phyloP scores from a whole-genome alignment of 176 grass and related monocot species.

The Cocos nucifera region DNA sequence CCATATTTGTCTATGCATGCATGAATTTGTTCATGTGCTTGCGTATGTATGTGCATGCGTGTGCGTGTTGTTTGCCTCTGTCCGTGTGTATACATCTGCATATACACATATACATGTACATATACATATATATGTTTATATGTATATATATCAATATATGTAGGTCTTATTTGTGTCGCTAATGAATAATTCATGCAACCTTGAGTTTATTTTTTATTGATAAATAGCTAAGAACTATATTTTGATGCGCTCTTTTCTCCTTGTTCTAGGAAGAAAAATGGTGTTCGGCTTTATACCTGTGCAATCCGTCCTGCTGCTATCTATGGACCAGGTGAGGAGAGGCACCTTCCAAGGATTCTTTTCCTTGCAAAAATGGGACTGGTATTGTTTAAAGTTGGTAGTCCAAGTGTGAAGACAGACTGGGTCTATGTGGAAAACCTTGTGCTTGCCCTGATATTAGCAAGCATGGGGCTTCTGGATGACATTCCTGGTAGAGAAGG shows the following conservation, averaged over 20 bases:
- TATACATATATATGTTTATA: too few species aligned
- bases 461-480: constrained; percentile 72
- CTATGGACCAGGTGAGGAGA: constrained; percentile 82
- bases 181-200: too few species aligned
- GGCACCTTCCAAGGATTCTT: constrained; percentile 84
- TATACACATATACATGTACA: too few species aligned
- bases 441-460: constrained; percentile 82
- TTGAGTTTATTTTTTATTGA: too few species aligned
- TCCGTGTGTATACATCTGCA: too few species aligned
- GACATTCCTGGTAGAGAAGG: constrained; percentile 67
- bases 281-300: constrained; percentile 63
- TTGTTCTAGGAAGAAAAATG: constrained; percentile 25
- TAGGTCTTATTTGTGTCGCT: too few species aligned
- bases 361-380: constrained; percentile 84
- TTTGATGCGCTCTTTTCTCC: neutral
- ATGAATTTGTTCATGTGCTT: too few species aligned
- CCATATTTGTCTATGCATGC: too few species aligned
- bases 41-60: too few species aligned
- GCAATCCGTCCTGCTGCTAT: constrained; percentile 85
- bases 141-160: too few species aligned
- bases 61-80: too few species aligned
- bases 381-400: constrained; percentile 62
- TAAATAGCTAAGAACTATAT: too few species aligned
- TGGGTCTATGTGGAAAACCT: constrained; percentile 93
- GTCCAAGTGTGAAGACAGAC: constrained; percentile 69